Conservation (phyloP, 73 alveolate species). For the Symbiodinium pilosum region DNA sequence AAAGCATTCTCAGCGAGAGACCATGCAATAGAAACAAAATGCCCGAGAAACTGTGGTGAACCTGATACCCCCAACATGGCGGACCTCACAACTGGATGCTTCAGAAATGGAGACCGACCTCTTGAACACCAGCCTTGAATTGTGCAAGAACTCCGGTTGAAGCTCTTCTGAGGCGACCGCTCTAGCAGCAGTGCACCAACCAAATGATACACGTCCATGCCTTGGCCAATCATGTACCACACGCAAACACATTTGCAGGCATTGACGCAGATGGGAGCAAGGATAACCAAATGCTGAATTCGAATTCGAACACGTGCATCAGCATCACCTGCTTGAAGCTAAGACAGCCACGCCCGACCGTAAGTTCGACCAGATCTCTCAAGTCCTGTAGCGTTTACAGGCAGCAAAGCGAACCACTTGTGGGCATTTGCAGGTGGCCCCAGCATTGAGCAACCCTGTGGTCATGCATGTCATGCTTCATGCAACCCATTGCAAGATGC, state of each 20-base stretch:
- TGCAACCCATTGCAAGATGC: not conserved
- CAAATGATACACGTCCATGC: constrained; percentile 77
- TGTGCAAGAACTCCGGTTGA: no score
- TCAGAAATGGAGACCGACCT: no score
- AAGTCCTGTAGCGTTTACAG: not conserved
- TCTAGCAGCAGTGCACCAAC: constrained; percentile 90
- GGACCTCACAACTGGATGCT: no score
- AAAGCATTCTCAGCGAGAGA: no score
- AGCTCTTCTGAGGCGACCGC: constrained; percentile 33
- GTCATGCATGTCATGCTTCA: not conserved
- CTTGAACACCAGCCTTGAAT: no score
- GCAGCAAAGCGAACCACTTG: no score
- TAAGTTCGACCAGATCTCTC: constrained; percentile 84
- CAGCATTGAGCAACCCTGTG: no score
- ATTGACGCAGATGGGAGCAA: not conserved
- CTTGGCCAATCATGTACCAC: not conserved
- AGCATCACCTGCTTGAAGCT: not conserved
- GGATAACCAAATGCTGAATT: not conserved
- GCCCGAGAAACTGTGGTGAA: no score
- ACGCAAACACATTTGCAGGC: no score
- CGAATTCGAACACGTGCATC: not conserved
- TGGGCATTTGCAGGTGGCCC: no score
- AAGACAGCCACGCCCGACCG: constrained; percentile 37
- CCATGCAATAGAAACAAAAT: no score
- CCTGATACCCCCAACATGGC: no score